Percentiles rank a stretch among this genome's conserved stretches.
Conservation (phyloP, 2,329 filamentous ascomycete species). For the Nigrospora sphaerica region DNA sequence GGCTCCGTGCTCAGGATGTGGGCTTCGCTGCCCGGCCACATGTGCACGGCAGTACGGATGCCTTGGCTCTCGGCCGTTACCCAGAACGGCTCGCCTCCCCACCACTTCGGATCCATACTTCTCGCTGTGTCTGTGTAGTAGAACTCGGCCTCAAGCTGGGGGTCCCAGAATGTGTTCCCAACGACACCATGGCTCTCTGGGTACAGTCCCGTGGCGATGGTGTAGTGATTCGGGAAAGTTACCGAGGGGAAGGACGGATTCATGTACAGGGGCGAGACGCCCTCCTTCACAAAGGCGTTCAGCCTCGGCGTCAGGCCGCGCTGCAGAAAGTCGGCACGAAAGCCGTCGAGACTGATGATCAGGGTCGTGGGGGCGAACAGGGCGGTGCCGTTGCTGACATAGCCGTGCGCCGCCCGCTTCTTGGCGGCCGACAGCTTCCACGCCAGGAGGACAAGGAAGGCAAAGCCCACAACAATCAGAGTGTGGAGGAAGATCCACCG, state of each 20-base stretch:
- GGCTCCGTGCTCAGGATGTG: conserved; percentile 70
- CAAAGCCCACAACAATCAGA: conserved; percentile 45
- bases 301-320: conserved; percentile 78
- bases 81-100: conserved; percentile 92
- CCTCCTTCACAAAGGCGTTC: conserved; percentile 69
- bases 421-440: conserved; percentile 50
- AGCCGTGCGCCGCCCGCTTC: conserved; percentile 23
- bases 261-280: conserved; percentile 90
- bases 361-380: conserved; percentile 88
- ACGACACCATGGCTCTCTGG: conserved; percentile 91
- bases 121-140: conserved; percentile 72
- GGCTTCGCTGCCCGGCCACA: conserved; percentile 97
- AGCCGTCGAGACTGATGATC: conserved; percentile 89
- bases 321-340: conserved; percentile 86
- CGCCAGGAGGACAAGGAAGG: conserved; percentile 47
- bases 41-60: conserved; percentile 77
- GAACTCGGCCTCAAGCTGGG: conserved; percentile 68
- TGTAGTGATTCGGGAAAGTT: conserved; percentile 96
- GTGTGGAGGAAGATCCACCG: conserved; percentile 47
- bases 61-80: conserved; percentile 81
- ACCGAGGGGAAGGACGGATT: conserved; percentile 90
- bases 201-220: conserved; percentile 83
- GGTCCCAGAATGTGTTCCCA: conserved; percentile 93
- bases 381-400: conserved; percentile 75
- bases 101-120: conserved; percentile 85